Evolutionary conservation across 2,329 filamentous ascomycete species (phyloP).

Genomic region (Alternaria sp.): DNA sequence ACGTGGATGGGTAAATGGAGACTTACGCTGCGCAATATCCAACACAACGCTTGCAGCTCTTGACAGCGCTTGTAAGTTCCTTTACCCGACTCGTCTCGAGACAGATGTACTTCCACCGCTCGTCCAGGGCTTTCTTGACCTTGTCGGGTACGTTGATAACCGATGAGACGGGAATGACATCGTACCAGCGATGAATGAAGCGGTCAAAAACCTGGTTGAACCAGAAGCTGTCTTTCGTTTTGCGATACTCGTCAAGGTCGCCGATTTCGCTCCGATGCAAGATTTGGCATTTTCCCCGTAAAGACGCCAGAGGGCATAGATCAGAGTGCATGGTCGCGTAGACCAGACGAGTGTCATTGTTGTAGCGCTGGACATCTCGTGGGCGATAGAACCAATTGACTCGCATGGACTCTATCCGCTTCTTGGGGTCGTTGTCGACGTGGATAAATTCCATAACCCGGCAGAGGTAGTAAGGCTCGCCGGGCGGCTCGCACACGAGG

Average conservation of each 20-base stretch:
- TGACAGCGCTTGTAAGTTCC: slow-evolving; percentile 93
- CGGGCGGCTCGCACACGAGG: slow-evolving; percentile 94
- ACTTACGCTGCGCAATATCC: slow-evolving; percentile 89
- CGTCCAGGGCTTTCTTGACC: slow-evolving; percentile 94
- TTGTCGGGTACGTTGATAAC: slow-evolving; percentile 96
- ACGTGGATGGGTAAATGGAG: not conserved
- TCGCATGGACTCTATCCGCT: slow-evolving; percentile 82
- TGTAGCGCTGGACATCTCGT: slow-evolving; percentile 91
- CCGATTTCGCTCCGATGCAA: slow-evolving; percentile 85
- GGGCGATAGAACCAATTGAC: slow-evolving; percentile 99
- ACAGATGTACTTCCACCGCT: slow-evolving; percentile 95
- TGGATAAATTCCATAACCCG: slow-evolving; percentile 99
- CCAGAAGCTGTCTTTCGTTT: slow-evolving; percentile 87
- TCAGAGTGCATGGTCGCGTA: slow-evolving; percentile 99
- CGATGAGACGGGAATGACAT: slow-evolving; percentile 87
- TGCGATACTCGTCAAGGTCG: slow-evolving; percentile 83
- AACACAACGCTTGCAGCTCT: slow-evolving; percentile 91
- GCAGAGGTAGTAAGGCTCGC: slow-evolving; percentile 96
- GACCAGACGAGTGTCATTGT: slow-evolving; percentile 86
- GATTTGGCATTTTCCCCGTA: slow-evolving; percentile 93
- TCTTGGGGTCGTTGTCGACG: slow-evolving; percentile 68
- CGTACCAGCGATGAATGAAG: slow-evolving; percentile 97
- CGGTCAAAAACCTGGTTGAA: slow-evolving; percentile 97
- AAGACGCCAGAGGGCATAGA: slow-evolving; percentile 86
- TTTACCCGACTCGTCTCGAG: slow-evolving; percentile 93